These are phyloP conservation scores for Tulasnella sp. DNA, from an alignment of 768 basidiomycete species.

Conservation along the genomic window DNA sequence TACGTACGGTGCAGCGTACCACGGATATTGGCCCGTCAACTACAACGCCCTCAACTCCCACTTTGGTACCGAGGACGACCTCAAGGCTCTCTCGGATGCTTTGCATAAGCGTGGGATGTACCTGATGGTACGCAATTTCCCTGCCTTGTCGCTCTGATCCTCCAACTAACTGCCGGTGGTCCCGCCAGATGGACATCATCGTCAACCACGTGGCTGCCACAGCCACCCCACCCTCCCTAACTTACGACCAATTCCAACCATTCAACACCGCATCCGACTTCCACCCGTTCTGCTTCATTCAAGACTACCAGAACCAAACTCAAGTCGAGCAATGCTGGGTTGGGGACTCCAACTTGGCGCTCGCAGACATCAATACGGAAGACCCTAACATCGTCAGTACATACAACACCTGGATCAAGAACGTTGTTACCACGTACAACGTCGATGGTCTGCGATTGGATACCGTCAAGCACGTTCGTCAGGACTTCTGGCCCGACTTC, in stretches of 20 bases:
- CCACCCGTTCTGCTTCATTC: conserved; percentile 29
- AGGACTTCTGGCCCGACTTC: conserved; percentile 40
- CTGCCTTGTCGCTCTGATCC: neutral
- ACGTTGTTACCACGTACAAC: conserved; percentile 39
- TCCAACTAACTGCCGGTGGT: neutral
- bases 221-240: neutral
- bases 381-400: conserved; percentile 34
- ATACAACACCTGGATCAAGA: conserved; percentile 39
- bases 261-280: conserved; percentile 23
- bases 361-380: conserved; percentile 42
- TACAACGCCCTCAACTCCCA: conserved; percentile 59
- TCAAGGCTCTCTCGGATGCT: conserved; percentile 61
- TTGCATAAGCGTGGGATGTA: conserved; percentile 76
- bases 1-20: conserved; percentile 76
- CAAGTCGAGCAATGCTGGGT: conserved; percentile 36
- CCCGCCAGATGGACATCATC: conserved; percentile 36
- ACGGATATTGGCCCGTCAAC: conserved; percentile 70
- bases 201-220: conserved; percentile 19
- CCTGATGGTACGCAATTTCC: conserved; percentile 51
- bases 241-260: no score
- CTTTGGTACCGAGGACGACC: conserved; percentile 70
- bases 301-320: conserved; percentile 30
- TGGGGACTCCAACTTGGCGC: conserved; percentile 39
- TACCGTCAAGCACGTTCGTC: conserved; percentile 41
- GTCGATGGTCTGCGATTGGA: conserved; percentile 43